Percentiles rank a stretch among this genome's conserved stretches.
These are phyloP conservation scores for Diaporthe batatas DNA, from an alignment of 2,329 filamentous ascomycete genomes.

Conservation along the genomic window DNA sequence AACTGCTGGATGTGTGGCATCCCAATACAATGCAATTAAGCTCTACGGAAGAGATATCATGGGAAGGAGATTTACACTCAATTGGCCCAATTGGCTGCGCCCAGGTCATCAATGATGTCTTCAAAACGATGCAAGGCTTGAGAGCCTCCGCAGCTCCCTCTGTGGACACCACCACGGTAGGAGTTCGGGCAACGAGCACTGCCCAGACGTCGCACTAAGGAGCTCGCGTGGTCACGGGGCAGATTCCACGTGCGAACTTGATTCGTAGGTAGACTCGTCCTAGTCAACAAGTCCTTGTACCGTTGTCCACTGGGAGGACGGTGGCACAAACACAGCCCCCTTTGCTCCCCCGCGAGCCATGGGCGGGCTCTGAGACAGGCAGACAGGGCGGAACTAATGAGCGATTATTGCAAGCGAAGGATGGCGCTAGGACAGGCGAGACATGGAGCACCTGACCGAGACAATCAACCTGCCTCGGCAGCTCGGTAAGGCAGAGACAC, in stretches of 20 bases:
- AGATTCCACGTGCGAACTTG: too few species aligned
- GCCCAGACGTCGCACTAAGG: not conserved
- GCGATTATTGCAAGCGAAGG: conserved; percentile 13
- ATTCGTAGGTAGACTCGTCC: not conserved
- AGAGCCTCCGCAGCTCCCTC: too few species aligned
- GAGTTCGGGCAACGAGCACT: not conserved
- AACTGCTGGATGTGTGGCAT: too few species aligned
- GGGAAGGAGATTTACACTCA: too few species aligned
- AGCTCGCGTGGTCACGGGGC: too few species aligned
- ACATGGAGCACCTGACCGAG: conserved; percentile 1
- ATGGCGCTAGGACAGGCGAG: not conserved
- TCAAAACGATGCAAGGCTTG: too few species aligned
- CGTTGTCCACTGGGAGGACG: not conserved
- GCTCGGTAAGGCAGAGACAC: conserved; percentile 14
- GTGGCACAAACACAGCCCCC: conserved; percentile 1
- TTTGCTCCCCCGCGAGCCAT: not conserved
- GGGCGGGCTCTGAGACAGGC: not conserved
- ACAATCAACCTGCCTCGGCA: conserved; percentile 1
- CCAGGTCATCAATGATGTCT: too few species aligned
- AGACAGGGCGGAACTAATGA: conserved; percentile 9
- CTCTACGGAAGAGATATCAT: too few species aligned
- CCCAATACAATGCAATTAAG: too few species aligned
- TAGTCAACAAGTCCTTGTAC: not conserved
- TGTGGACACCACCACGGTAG: too few species aligned
- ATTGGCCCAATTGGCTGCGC: too few species aligned